Evolutionary conservation across 371 early-diverging fungal genomes (phyloP), one percentile per base, ranked within the genome.

Genomic region (Choanephora cucurbitarum): DNA sequence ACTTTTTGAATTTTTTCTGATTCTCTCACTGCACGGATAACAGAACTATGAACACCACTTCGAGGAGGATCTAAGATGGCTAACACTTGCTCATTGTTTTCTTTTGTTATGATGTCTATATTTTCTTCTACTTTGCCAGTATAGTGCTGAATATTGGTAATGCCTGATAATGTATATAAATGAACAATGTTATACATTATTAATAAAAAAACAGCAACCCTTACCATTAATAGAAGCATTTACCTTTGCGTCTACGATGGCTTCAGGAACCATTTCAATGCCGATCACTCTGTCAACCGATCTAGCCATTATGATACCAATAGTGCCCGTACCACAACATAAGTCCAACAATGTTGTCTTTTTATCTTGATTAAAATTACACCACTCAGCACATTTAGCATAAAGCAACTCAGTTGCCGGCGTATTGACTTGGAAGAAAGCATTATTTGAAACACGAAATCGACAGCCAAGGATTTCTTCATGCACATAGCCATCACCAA

Each of bases 321-420:
- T 91, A 10, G 89, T 88, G 34, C 92, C 93, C 1, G 91, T 90
- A 15, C 93, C 93, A 69, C 91, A 91, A 72, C 92, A 92, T 18
- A 93, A 63, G 65, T 92, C 91, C 7, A 90, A 68, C 17, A 89
- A 64, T 15, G 66, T 65, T 13, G 62, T 57, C 43, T 61, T 58
- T 33, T 74, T 73, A 10, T 21, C 48, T 11, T 49, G 44, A 48
- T 64, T 67, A 46, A 75, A 51, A 24, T 51, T 52, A 48, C 65
- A 58, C 69, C 78, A 65, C 40, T 69, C 66, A 18, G 69, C 62
- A 48, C 70, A 71, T 39, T 64, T 63, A 52, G 68, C 52, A 62
- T 87, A 88, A 40, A 91, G 59, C 3, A 78, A 31, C 58, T 90
- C 86, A 19, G 90, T 79, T n/a, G 85, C 88, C 9, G 62, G 57